These are phyloP conservation scores for Ramaria rubella DNA, from an alignment of 768 basidiomycete species.

Conservation along the genomic window DNA sequence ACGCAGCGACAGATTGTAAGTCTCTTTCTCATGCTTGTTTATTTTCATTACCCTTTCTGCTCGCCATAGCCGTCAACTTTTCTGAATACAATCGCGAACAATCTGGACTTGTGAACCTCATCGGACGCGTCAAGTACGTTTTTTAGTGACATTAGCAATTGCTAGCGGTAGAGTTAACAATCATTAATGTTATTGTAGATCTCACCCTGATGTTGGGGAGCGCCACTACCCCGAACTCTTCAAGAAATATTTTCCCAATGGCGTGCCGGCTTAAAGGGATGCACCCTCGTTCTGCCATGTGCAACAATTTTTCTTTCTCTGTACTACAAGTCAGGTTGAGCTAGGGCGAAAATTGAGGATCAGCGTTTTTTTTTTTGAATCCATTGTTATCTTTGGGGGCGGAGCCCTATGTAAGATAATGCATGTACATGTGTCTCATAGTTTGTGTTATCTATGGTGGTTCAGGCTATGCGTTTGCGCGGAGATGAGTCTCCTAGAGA, in stretches of 20 bases:
- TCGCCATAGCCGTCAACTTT: constrained; percentile 81
- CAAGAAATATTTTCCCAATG: constrained; percentile 62
- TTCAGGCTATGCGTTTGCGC: no score
- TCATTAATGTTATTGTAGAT: no score
- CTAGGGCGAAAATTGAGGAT: no score
- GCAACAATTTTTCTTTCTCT: no score
- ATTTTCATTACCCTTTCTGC: not conserved
- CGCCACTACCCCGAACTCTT: constrained; percentile 72
- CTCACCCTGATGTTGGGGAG: constrained; percentile 77
- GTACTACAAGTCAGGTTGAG: no score
- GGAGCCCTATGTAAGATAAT: no score
- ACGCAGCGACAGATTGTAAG: constrained; percentile 58
- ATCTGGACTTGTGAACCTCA: constrained; percentile 65
- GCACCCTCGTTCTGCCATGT: no score
- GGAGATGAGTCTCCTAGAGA: no score
- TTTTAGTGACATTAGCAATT: not conserved
- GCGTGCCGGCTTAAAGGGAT: constrained; percentile 42
- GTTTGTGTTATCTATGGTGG: no score
- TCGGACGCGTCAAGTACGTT: constrained; percentile 71
- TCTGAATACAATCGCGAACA: constrained; percentile 64
- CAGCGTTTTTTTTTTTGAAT: no score
- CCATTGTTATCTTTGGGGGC: no score
- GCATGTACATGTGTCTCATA: no score
- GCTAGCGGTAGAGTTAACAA: not conserved
- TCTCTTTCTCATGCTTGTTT: not conserved